A percentile compares a stretch with the other conserved stretches of the same genome.
phyloP scores from a whole-genome alignment of 1,284 basidiomycete species.

The Cystobasidium sp. region DNA sequence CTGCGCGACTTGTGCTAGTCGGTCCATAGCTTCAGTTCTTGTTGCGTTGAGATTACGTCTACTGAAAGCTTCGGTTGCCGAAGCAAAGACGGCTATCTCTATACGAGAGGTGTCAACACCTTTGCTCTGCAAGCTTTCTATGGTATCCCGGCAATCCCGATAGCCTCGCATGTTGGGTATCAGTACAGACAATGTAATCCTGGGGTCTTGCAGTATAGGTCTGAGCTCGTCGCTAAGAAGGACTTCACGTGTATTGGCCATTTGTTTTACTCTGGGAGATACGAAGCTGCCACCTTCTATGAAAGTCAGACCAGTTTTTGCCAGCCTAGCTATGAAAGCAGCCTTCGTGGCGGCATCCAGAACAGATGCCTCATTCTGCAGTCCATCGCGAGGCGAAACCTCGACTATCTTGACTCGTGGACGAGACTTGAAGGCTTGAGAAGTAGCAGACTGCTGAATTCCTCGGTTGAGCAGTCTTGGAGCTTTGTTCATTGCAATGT shows the following conservation, averaged over 20 bases:
- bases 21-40: conserved; percentile 71
- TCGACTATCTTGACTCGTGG: conserved; percentile 70
- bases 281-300: conserved; percentile 93
- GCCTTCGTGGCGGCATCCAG: conserved; percentile 73
- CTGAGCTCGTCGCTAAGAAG: conserved; percentile 17
- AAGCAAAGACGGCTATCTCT: conserved; percentile 88
- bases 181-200: conserved; percentile 57
- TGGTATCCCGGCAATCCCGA: conserved; percentile 65
- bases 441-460: neutral
- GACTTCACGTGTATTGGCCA: conserved; percentile 38
- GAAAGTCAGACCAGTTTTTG: conserved; percentile 68
- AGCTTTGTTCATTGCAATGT: conserved; percentile 7
- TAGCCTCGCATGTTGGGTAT: conserved; percentile 83
- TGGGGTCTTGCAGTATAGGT: conserved; percentile 3
- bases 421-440: neutral
- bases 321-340: conserved; percentile 77
- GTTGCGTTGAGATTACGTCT: conserved; percentile 83
- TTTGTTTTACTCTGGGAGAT: conserved; percentile 58
- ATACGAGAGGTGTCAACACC: conserved; percentile 9
- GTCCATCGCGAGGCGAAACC: conserved; percentile 87
- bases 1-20: conserved; percentile 68
- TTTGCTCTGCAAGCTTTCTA: conserved; percentile 43
- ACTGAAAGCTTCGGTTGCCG: conserved; percentile 81
- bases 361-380: conserved; percentile 81
- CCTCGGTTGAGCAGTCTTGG: neutral